phyloP scores from a whole-genome alignment of 129 eudicot genomes.

The carrot (Daucus carota) region DNA sequence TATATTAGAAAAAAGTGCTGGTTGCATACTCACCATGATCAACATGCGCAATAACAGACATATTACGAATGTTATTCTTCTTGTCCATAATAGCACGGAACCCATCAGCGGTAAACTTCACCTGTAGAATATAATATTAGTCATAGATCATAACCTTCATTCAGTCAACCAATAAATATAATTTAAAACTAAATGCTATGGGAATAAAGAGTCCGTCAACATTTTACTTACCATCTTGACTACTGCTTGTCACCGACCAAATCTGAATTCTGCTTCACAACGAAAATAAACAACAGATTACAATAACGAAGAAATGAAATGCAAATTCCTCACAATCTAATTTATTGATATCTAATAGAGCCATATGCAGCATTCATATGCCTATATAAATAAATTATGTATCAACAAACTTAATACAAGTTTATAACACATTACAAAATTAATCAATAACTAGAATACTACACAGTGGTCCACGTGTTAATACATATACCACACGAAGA shows the following conservation, averaged over 20 bases:
- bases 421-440: too few species aligned
- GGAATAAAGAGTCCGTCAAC: background rate
- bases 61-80: slow-evolving; percentile 69
- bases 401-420: too few species aligned
- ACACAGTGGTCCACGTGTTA: too few species aligned
- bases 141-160: background rate
- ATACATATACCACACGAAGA: too few species aligned
- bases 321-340: too few species aligned
- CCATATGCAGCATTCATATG: too few species aligned
- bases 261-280: background rate
- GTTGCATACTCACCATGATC: slow-evolving; percentile 48
- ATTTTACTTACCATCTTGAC: slow-evolving; percentile 3
- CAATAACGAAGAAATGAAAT: too few species aligned
- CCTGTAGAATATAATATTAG: background rate
- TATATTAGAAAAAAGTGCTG: background rate
- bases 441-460: too few species aligned
- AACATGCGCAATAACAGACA: slow-evolving; percentile 87
- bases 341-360: too few species aligned
- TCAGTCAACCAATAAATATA: background rate
- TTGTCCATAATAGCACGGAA: slow-evolving; percentile 67
- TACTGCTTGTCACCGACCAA: background rate
- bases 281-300: too few species aligned
- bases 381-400: too few species aligned
- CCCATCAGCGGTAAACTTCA: slow-evolving; percentile 23
- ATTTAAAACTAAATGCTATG: background rate